Evolutionary conservation across 345 rosid genomes (phyloP), one percentile per base, ranked within the genome.

Genomic region (Rhizophora apiculata): DNA sequence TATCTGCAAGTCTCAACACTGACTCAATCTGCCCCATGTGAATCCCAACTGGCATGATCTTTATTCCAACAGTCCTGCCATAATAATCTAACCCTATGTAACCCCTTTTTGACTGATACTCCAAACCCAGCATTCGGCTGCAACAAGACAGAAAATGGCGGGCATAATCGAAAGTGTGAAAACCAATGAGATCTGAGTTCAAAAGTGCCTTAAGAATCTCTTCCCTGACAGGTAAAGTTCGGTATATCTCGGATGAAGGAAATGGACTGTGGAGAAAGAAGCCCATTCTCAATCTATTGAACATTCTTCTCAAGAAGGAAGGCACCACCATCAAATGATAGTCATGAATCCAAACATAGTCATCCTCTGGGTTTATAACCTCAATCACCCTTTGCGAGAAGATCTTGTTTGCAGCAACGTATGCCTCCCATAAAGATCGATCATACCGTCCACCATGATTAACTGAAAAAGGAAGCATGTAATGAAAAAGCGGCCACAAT

Each of bases 141-240:
- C 94, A 89, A 59, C 91, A 89, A 32, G 94, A 89, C 53, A 89
- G 81, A 78, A 89, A 89, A 84, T 89, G 94, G 21, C 98, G 82
- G n/a, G 98, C 98, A 79, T 94, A 94, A 78, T 94, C 98, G 53
- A 89, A 94, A 10, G 98, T 87, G 73, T 89, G 94, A 73, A 89
- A 89, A 61, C 94, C 94, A 64, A 89, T 85, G 60, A 89, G 87
- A 72, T 89, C 94, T 0, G 91, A 72, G 76, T 86, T 89, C 83
- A 89, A 64, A 53, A 89, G 87, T 2, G 94, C 94, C 80, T 75
- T 86, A 3, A 89, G 84, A 58, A 89, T 85, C 83, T 89, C 88
- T 69, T 89, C 91, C 81, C 94, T 85, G 34, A 89, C 94, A 7
- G 94, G 91, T 52, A 89, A 73, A 2, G 91, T 89, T 79, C 88